Conservation (phyloP, 208 protist species). For the Polymyxa betae region DNA sequence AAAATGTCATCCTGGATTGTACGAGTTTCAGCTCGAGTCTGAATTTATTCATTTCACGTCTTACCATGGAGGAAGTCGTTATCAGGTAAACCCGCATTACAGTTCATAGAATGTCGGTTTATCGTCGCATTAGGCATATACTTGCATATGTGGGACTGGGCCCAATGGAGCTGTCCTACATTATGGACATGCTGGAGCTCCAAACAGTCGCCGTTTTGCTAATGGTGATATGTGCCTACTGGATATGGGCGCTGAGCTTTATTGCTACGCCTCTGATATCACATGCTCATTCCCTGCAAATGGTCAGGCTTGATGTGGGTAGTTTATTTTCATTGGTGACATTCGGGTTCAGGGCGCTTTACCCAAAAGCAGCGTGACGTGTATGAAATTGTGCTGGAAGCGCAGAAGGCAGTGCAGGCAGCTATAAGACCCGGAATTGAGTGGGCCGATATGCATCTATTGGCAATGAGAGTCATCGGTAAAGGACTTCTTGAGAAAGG, state of each 20-base stretch:
- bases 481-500: neutral
- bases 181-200: slow-evolving; percentile 67
- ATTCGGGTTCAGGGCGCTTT: slow-evolving; percentile 54
- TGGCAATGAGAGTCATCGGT: slow-evolving; percentile 56
- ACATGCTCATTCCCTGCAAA: slow-evolving; percentile 72
- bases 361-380: slow-evolving; percentile 66
- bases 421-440: slow-evolving; percentile 64
- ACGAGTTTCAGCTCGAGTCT: slow-evolving; percentile 47
- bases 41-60: slow-evolving; percentile 8
- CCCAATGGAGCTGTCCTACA: slow-evolving; percentile 67
- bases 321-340: neutral
- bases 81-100: neutral
- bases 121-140: slow-evolving; percentile 60
- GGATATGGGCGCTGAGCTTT: slow-evolving; percentile 73
- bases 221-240: slow-evolving; percentile 70
- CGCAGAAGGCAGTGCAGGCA: slow-evolving; percentile 62
- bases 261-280: slow-evolving; percentile 72
- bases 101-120: neutral
- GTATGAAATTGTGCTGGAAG: slow-evolving; percentile 70
- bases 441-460: slow-evolving; percentile 60
- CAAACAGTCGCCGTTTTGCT: slow-evolving; percentile 63
- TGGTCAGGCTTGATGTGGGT: slow-evolving; percentile 58
- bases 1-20: slow-evolving; percentile 5
- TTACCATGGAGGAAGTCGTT: slow-evolving; percentile 27
- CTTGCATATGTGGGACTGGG: slow-evolving; percentile 69